Percentiles rank a stretch among this genome's conserved stretches.
phyloP scores from a whole-genome alignment of 2,329 filamentous ascomycete species.

The Fulvia fulva region DNA sequence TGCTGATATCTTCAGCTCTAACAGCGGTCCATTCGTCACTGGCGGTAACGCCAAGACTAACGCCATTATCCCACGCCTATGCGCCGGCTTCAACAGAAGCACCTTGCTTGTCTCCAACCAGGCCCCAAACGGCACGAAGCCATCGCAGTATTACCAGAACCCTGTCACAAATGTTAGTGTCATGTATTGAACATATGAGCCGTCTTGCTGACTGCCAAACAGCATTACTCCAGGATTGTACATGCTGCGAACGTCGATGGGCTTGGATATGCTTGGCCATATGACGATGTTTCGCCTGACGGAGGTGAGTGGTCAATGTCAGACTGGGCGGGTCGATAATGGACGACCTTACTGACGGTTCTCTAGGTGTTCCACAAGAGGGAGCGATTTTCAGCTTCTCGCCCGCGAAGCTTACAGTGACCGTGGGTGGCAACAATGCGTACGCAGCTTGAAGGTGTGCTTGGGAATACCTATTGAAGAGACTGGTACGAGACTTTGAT shows the following conservation, averaged over 20 bases:
- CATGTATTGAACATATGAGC: background rate
- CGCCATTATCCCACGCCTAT: slow-evolving; percentile 67
- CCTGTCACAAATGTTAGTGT: slow-evolving; percentile 30
- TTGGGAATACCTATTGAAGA: background rate
- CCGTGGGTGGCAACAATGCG: slow-evolving; percentile 30
- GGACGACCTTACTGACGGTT: slow-evolving; percentile 3
- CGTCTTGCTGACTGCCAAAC: slow-evolving; percentile 5
- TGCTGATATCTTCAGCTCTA: slow-evolving; percentile 64
- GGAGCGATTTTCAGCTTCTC: slow-evolving; percentile 31
- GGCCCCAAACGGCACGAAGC: slow-evolving; percentile 33
- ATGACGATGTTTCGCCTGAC: slow-evolving; percentile 62
- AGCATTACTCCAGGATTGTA: slow-evolving; percentile 35
- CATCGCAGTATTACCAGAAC: slow-evolving; percentile 30
- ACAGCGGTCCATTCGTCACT: slow-evolving; percentile 57
- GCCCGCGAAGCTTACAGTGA: slow-evolving; percentile 26
- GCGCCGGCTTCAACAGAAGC: slow-evolving; percentile 70
- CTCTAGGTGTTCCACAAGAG: slow-evolving; percentile 26
- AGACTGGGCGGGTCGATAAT: slow-evolving; percentile 33
- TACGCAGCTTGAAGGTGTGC: slow-evolving; percentile 15
- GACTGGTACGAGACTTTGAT: background rate
- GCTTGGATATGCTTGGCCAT: slow-evolving; percentile 62
- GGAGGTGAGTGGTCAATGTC: slow-evolving; percentile 37
- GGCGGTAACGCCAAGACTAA: slow-evolving; percentile 42
- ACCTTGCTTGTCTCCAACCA: slow-evolving; percentile 54
- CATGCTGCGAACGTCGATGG: slow-evolving; percentile 51